A percentile compares a stretch with the other conserved stretches of the same genome.
Conservation (phyloP, 2,329 filamentous ascomycete species). For the Phyllosticta citriasiana region DNA sequence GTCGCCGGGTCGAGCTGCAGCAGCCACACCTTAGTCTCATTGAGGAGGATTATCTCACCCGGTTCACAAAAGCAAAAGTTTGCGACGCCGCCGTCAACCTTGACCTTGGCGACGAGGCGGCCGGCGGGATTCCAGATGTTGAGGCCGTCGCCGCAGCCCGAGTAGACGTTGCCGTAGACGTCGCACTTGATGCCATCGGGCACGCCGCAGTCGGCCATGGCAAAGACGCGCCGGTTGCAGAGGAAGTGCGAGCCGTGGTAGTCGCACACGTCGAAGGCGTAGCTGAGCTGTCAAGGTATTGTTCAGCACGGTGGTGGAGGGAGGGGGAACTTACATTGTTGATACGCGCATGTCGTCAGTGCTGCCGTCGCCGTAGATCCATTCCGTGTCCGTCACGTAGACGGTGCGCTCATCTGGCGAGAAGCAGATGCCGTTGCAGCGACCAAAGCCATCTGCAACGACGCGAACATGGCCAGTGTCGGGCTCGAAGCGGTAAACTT, state of each 20-base stretch:
- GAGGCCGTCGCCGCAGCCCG: slow-evolving; percentile 40
- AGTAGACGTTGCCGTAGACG: slow-evolving; percentile 45
- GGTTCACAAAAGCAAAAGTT: slow-evolving; percentile 41
- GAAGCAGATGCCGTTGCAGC: slow-evolving; percentile 36
- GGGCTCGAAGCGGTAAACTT: slow-evolving; percentile 31
- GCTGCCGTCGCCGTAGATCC: slow-evolving; percentile 6
- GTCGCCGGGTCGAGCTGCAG: slow-evolving; percentile 9
- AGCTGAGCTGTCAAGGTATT: slow-evolving; percentile 18
- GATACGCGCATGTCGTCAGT: slow-evolving; percentile 12
- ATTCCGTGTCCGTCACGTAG: slow-evolving; percentile 33
- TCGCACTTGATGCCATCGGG: slow-evolving; percentile 44
- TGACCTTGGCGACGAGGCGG: slow-evolving; percentile 30
- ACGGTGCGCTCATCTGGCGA: slow-evolving; percentile 29
- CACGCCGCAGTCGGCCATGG: slow-evolving; percentile 37
- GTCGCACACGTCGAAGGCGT: slow-evolving; percentile 32
- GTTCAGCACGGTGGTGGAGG: neutral
- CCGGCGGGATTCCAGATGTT: slow-evolving; percentile 40
- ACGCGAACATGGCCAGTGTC: slow-evolving; percentile 25
- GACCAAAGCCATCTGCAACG: slow-evolving; percentile 28
- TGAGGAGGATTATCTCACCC: slow-evolving; percentile 39
- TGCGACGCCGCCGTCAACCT: slow-evolving; percentile 28
- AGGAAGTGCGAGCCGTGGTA: slow-evolving; percentile 23
- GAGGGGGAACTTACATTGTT: neutral
- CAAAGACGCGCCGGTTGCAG: slow-evolving; percentile 42
- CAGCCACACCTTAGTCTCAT: slow-evolving; percentile 26